Conservation (phyloP, 2,329 filamentous ascomycete genomes). For the Colletotrichum sp. region DNA sequence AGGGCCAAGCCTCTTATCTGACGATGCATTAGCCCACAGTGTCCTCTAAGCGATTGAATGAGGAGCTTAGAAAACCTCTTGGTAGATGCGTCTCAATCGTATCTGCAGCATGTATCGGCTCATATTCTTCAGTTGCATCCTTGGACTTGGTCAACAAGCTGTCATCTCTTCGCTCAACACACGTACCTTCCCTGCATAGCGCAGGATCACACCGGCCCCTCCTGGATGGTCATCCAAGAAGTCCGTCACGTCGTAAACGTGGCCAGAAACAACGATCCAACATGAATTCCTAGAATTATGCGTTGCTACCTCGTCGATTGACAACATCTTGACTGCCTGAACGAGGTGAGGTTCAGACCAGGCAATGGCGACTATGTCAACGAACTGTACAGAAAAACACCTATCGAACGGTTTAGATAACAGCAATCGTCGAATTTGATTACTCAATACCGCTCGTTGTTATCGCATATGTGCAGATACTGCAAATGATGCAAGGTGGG, state of each 20-base stretch:
- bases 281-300: neutral
- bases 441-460: neutral
- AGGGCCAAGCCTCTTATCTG: neutral
- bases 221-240: neutral
- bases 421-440: neutral
- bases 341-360: neutral
- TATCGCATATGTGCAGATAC: neutral
- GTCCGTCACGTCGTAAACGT: neutral
- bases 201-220: neutral
- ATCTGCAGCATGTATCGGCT: neutral
- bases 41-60: neutral
- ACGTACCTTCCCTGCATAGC: neutral
- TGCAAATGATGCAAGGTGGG: neutral
- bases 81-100: neutral
- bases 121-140: neutral
- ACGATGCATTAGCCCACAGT: accelerated
- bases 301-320: neutral
- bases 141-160: neutral
- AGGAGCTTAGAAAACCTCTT: neutral
- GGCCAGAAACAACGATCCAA: neutral
- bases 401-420: neutral
- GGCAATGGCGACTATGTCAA: neutral
- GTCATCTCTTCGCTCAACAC: neutral
- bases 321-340: neutral
- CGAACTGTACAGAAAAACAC: neutral